Evolutionary conservation across 1,139 yeast species (phyloP), one percentile per base, ranked within the genome.

Genomic region (Sugiyamaella pinicola): DNA sequence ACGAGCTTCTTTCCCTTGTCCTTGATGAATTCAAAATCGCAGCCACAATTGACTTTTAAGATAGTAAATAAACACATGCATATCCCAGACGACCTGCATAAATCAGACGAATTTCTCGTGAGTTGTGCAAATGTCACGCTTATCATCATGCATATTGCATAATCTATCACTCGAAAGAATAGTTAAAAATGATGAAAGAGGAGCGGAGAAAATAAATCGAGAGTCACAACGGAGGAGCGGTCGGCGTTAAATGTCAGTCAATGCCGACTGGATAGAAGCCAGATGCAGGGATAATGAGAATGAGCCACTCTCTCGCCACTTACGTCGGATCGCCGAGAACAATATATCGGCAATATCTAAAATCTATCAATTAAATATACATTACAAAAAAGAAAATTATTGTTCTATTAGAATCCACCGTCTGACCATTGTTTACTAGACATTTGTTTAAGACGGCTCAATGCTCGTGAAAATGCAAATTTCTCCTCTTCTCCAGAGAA

Each of bases 391-490:
- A 12, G 2, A 29, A 8, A 19, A 17, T 17, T 18, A n/a, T 28
- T 19, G 8, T 13, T 9, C 10, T 35, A 29, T 12, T 38, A 18
- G 9, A 47, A 21, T 21, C 37, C 47, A 22, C 33, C 42, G 19
- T 57, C 61, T 19, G 57, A 56, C 99, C 99, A 93, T 52, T 87
- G 96, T 41, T 84, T 84, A 4, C 96, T 86, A 61, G 96, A 85
- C 97, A 93, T 93, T 64, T 93, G 98, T 49, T 93, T 80, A 60
- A 93, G 76, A 67, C 99, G 80, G 61, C 95, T 85, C 58, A 93
- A 75, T 0, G 98, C 97, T 66, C 99, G 79, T 1, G 97, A 96
- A 75, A 91, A 93, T 13, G 99, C 99, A 74, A 93, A 93, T 69
- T 85, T 81, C 71, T 93, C 99, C 69, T 93, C 99, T 68, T 90